A percentile compares a stretch with the other conserved stretches of the same genome.
Evolutionary conservation across 2,329 filamentous ascomycete genomes (phyloP).

Genomic region (Pezicula rhizophila): DNA sequence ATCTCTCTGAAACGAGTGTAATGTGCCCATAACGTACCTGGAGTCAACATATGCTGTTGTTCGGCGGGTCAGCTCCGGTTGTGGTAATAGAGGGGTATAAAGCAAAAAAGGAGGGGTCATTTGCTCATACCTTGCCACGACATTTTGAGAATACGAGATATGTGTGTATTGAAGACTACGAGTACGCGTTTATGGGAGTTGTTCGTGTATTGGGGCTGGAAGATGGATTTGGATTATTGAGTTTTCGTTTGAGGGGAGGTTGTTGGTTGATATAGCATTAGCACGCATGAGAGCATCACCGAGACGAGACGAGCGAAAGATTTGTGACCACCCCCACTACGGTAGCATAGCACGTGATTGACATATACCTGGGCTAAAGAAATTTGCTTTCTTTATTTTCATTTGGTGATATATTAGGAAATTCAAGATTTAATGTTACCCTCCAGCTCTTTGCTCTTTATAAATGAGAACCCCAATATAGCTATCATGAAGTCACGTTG

Average conservation of each 20-base stretch:
- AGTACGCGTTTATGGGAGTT: not conserved
- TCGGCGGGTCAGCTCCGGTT: not conserved
- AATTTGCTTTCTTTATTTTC: no score
- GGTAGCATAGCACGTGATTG: no score
- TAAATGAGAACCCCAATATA: no score
- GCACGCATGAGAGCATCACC: no score
- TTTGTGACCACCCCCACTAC: no score
- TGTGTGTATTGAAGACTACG: slow-evolving; percentile 7
- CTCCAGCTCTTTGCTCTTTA: no score
- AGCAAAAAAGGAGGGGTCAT: slow-evolving; percentile 22
- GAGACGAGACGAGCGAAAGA: no score
- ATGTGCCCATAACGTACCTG: slow-evolving; percentile 39
- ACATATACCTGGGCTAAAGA: no score
- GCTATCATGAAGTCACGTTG: no score
- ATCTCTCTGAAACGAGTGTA: not conserved
- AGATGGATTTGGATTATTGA: slow-evolving; percentile 3
- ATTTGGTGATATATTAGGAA: no score
- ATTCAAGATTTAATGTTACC: no score
- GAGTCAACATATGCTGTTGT: slow-evolving; percentile 53
- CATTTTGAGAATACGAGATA: slow-evolving; percentile 40
- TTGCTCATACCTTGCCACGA: slow-evolving; percentile 65
- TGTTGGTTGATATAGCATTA: not conserved
- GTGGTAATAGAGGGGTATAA: slow-evolving; percentile 1
- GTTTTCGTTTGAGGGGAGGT: not conserved
- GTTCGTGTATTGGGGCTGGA: slow-evolving; percentile 1